Percentiles rank a stretch among this genome's conserved stretches.
These are phyloP conservation scores for Smallanthus sonchifolius DNA, from an alignment of 129 eudicot species.

Conservation along the genomic window DNA sequence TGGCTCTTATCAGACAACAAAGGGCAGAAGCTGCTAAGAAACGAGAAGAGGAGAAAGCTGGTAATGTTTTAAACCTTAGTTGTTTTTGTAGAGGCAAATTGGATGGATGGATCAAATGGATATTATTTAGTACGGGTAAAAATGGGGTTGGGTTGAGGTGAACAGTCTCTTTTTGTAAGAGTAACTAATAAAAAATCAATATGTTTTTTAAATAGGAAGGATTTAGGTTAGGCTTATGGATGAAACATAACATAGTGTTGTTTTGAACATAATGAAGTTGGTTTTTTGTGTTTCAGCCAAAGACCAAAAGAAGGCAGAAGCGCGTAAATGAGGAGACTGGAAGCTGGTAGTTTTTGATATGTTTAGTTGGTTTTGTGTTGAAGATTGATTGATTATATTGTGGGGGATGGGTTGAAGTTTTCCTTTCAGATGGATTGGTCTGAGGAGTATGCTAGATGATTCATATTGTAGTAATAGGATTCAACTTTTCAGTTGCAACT, in stretches of 20 bases:
- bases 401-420: too few species aligned
- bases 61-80: constrained; percentile 23
- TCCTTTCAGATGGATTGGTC: too few species aligned
- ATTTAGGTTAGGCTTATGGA: not conserved
- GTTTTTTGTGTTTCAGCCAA: constrained; percentile 48
- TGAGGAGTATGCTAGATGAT: too few species aligned
- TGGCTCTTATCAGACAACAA: constrained; percentile 87
- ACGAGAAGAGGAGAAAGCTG: constrained; percentile 97
- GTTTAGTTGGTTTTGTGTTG: constrained; percentile 23
- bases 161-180: not conserved
- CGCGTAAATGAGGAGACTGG: constrained; percentile 45
- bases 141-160: not conserved
- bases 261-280: not conserved
- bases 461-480: too few species aligned
- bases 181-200: not conserved
- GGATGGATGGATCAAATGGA: not conserved
- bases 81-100: not conserved
- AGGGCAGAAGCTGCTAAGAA: constrained; percentile 96
- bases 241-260: not conserved
- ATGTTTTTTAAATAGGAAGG: not conserved
- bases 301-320: constrained; percentile 82
- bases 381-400: constrained; percentile 18
- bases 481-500: too few species aligned
- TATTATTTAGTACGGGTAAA: not conserved
- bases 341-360: constrained; percentile 24